Percentiles rank a stretch among this genome's conserved stretches.
These are phyloP conservation scores for Delphinella strobiligena DNA, from an alignment of 2,329 filamentous ascomycete genomes.

Conservation along the genomic window DNA sequence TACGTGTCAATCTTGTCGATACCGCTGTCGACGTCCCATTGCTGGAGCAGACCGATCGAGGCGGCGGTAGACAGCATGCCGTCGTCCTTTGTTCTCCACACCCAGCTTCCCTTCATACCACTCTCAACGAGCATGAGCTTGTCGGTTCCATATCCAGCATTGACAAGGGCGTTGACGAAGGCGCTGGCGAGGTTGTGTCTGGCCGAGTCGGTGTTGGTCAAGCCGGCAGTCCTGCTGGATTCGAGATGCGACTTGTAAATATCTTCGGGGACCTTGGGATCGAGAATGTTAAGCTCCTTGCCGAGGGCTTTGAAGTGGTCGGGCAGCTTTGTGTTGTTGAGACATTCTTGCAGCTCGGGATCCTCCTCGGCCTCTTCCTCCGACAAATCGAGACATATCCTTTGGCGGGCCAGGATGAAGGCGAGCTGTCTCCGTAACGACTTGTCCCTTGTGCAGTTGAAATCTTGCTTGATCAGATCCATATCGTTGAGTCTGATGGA, in stretches of 20 bases:
- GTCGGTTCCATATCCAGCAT: conserved; percentile 88
- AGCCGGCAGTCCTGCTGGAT: conserved; percentile 79
- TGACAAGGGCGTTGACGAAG: conserved; percentile 95
- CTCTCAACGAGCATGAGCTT: conserved; percentile 94
- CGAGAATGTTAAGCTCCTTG: conserved; percentile 92
- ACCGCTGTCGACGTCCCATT: conserved; percentile 89
- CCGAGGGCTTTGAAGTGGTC: conserved; percentile 89
- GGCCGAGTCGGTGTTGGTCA: conserved; percentile 91
- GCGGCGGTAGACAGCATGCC: conserved; percentile 96
- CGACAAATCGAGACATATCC: conserved; percentile 65
- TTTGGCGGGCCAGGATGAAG: conserved; percentile 83
- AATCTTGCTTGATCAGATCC: conserved; percentile 64
- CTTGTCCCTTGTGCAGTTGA: conserved; percentile 67
- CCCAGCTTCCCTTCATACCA: conserved; percentile 76
- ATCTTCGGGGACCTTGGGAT: conserved; percentile 93
- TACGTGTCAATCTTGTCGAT: conserved; percentile 91
- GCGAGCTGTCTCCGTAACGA: conserved; percentile 86
- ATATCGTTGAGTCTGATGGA: conserved; percentile 87
- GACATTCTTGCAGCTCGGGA: conserved; percentile 63
- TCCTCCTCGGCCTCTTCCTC: conserved; percentile 55
- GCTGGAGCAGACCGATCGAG: conserved; percentile 77
- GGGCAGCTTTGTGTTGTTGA: conserved; percentile 77
- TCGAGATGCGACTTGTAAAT: conserved; percentile 99
- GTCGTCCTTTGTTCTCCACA: conserved; percentile 98
- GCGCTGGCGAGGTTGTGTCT: conserved; percentile 90